These are phyloP conservation scores for Asterophora lycoperdoides DNA, from an alignment of 768 basidiomycete species.

Conservation along the genomic window DNA sequence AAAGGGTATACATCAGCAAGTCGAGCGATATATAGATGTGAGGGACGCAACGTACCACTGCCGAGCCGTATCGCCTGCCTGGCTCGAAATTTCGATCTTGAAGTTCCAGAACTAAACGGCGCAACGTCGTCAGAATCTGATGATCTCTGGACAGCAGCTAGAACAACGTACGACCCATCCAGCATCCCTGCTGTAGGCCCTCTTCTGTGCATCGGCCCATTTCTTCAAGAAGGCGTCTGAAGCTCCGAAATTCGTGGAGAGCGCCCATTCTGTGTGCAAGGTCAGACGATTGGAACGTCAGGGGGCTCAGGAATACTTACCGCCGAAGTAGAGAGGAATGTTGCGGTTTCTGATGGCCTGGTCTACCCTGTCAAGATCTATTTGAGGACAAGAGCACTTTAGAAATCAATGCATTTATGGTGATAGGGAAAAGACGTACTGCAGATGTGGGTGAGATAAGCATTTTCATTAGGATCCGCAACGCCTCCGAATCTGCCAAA, in stretches of 20 bases:
- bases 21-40: not conserved
- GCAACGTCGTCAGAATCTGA: not conserved
- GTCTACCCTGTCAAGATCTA: slow-evolving; percentile 57
- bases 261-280: slow-evolving; percentile 36
- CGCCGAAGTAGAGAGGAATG: slow-evolving; percentile 39
- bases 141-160: too few relatives aligned
- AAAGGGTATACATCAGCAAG: not conserved
- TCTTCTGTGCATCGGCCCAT: slow-evolving; percentile 78
- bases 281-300: not conserved
- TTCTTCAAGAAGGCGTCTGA: slow-evolving; percentile 55
- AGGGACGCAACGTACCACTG: slow-evolving; percentile 49
- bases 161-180: slow-evolving; percentile 60
- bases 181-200: slow-evolving; percentile 51
- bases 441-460: slow-evolving; percentile 67
- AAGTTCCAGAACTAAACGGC: slow-evolving; percentile 60
- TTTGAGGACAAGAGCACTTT: not conserved
- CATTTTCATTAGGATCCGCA: slow-evolving; percentile 56
- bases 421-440: slow-evolving; percentile 39
- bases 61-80: slow-evolving; percentile 48
- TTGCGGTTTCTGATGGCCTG: slow-evolving; percentile 31
- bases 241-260: slow-evolving; percentile 61
- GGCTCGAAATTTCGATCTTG: slow-evolving; percentile 55
- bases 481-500: slow-evolving; percentile 47
- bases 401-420: not conserved
- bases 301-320: slow-evolving; percentile 15